These are phyloP conservation scores for Alternaria alternata DNA, from an alignment of 2,329 filamentous ascomycete genomes.

Conservation along the genomic window DNA sequence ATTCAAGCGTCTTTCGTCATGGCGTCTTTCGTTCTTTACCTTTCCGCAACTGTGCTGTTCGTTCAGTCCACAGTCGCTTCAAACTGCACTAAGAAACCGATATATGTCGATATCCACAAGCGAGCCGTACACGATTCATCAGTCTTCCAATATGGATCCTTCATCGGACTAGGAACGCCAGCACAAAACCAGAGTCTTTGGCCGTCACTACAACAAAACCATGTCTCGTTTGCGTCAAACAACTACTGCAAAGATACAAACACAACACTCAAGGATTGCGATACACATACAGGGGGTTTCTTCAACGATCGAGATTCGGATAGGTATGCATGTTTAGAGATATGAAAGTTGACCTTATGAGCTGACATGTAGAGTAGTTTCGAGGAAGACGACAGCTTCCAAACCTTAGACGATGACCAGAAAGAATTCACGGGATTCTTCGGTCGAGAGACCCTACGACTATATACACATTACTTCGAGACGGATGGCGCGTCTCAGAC, in stretches of 20 bases:
- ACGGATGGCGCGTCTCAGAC: conserved; percentile 50
- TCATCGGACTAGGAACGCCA: conserved; percentile 54
- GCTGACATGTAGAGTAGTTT: conserved; percentile 35
- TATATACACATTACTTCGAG: conserved; percentile 54
- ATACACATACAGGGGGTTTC: conserved; percentile 46
- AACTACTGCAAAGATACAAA: conserved; percentile 48
- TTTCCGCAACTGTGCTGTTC: conserved; percentile 47
- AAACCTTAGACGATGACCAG: conserved; percentile 37
- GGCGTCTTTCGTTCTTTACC: conserved; percentile 36
- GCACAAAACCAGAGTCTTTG: conserved; percentile 57
- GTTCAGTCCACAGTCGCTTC: conserved; percentile 48
- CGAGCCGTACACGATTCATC: conserved; percentile 52
- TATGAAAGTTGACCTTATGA: background rate
- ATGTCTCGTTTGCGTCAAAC: conserved; percentile 50
- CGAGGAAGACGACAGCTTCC: conserved; percentile 28
- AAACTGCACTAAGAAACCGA: conserved; percentile 50
- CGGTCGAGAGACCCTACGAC: conserved; percentile 46
- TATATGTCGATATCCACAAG: conserved; percentile 57
- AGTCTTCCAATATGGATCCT: conserved; percentile 55
- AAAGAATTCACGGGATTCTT: conserved; percentile 37
- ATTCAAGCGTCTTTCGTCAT: conserved; percentile 40
- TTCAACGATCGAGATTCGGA: conserved; percentile 42
- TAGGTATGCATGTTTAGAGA: conserved; percentile 34
- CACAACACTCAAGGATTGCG: conserved; percentile 45
- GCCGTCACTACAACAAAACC: conserved; percentile 54